These are phyloP conservation scores for Colletotrichum incanum DNA, from an alignment of 2,329 filamentous ascomycete species.

Conservation along the genomic window DNA sequence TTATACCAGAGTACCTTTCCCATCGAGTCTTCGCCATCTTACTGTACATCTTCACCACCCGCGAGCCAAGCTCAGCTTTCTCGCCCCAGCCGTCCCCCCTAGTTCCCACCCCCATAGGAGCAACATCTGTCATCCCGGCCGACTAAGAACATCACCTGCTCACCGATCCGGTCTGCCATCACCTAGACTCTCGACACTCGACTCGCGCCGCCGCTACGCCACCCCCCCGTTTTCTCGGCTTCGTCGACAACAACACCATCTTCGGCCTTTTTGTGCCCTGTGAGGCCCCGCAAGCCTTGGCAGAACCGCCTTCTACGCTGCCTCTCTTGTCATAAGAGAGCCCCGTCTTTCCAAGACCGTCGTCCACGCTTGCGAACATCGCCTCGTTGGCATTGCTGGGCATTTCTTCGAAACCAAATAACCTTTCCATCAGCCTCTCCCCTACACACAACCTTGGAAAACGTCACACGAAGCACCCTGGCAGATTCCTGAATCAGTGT, in stretches of 20 bases:
- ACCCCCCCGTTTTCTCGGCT: conserved; percentile 23
- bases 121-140: conserved; percentile 23
- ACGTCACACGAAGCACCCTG: not conserved
- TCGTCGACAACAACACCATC: conserved; percentile 35
- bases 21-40: not conserved
- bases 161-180: conserved; percentile 23
- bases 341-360: conserved; percentile 7
- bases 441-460: not conserved
- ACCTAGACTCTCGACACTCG: conserved; percentile 18
- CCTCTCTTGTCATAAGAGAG: conserved; percentile 29
- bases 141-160: conserved; percentile 37
- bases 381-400: conserved; percentile 11
- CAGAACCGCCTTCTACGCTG: conserved; percentile 32
- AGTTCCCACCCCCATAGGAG: not conserved
- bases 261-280: conserved; percentile 33
- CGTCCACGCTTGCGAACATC: conserved; percentile 16
- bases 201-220: conserved; percentile 30
- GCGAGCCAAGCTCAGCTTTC: conserved; percentile 24
- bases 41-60: conserved; percentile 5
- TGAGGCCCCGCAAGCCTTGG: conserved; percentile 39
- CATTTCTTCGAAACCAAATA: conserved; percentile 2
- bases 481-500: conserved; percentile 12
- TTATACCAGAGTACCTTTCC: conserved; percentile 1
- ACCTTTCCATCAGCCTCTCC: conserved; percentile 15
- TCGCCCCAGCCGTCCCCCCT: conserved; percentile 2